Base-by-base conservation (phyloP, 108 stramenopile genomes). In the Skeletonema grethae region DNA sequence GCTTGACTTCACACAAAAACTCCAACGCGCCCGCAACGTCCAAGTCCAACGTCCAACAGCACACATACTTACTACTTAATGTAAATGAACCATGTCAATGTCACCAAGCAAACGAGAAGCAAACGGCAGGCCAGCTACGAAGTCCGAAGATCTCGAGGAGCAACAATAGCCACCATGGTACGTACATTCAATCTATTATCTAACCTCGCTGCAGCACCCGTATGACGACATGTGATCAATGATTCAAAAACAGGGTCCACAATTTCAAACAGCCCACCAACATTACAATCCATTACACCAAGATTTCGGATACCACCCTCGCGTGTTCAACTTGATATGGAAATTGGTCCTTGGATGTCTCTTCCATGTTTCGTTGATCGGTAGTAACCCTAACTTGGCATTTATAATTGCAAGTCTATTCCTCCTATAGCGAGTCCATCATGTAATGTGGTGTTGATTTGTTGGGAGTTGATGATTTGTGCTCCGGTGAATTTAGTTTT, bases 261-360 rank as follows among this genome's bases (percentile, higher is more conserved):
- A 48, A 48, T 18, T 18, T 18, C 0, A 48, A 48, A 18, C 16
- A 36, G 36, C n/a, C 24, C 10, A 38, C 41, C 56, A 69, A 20
- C 57, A 35, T 25, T 18, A 69, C 18, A 57, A 18, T 7, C 58
- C 20, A 38, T 48, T 9, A 11, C 35, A 64, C 36, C 69, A 20
- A 16, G 13, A 43, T 5, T 11, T 35, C 25, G 25, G 16, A 65
- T 45, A 77, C 60, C 55, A 62, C 76, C 69, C 69, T 77, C 76
- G 30, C 64, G 55, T 76, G 64, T 69, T 70, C 76, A 53, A 41
- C 35, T 62, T 5, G 25, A 31, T 36, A 45, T 41, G 63, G 65
- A 70, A 70, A 68, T 65, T 50, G 61, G 76, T 70, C 76, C 76
- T 77, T 77, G 76, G 76, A 70, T 63, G 56, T 65, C 36, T 63